Evolutionary conservation across 2,329 filamentous ascomycete genomes (phyloP).

Genomic region (Teratosphaeria destructans): DNA sequence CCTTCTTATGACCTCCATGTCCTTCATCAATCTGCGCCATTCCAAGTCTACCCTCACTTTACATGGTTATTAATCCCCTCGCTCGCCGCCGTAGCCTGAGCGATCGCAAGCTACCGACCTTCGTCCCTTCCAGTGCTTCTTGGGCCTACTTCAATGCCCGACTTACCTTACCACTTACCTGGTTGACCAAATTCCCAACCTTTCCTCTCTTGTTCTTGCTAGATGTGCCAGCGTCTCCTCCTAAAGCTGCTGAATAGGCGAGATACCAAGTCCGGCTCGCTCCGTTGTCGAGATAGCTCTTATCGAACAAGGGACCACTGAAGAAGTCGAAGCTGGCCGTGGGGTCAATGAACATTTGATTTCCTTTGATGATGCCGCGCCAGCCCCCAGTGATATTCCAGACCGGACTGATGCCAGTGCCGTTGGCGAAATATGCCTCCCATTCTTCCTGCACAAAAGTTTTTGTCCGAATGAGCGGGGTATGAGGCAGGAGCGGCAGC

Average conservation of each 20-base stretch:
- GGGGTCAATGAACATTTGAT: slow-evolving; percentile 68
- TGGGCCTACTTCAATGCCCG: neutral
- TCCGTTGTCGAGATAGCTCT: slow-evolving; percentile 66
- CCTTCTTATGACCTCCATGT: neutral
- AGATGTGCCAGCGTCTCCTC: slow-evolving; percentile 9
- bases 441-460: slow-evolving; percentile 75
- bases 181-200: neutral
- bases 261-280: slow-evolving; percentile 79
- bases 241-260: slow-evolving; percentile 62
- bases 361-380: slow-evolving; percentile 76
- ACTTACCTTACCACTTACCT: slow-evolving; percentile 1
- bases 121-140: neutral
- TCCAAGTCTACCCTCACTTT: neutral
- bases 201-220: slow-evolving; percentile 1
- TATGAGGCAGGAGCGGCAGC: slow-evolving; percentile 62
- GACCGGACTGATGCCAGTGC: slow-evolving; percentile 30
- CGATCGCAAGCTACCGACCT: slow-evolving; percentile 10
- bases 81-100: slow-evolving; percentile 16
- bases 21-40: neutral
- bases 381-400: slow-evolving; percentile 51
- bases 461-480: slow-evolving; percentile 54
- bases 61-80: slow-evolving; percentile 5
- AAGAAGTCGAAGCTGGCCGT: slow-evolving; percentile 66
- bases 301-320: slow-evolving; percentile 52
- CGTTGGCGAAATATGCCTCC: slow-evolving; percentile 63